These are phyloP conservation scores for Aspergillus ellipticus DNA, from an alignment of 495 filamentous ascomycete species.

Conservation along the genomic window DNA sequence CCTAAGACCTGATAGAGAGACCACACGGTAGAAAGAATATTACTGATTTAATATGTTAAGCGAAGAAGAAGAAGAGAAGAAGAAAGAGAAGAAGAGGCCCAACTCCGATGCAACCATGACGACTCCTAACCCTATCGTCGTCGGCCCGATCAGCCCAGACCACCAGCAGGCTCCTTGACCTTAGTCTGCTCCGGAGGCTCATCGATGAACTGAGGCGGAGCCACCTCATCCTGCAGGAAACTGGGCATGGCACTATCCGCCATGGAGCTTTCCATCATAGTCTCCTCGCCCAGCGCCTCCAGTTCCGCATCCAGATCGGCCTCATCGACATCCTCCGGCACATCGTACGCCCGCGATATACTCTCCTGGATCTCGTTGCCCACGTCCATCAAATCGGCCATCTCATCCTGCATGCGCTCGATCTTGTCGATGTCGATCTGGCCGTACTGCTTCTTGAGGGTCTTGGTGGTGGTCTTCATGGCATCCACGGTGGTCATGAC, in stretches of 20 bases:
- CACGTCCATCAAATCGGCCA: conserved; percentile 96
- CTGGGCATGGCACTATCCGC: conserved; percentile 66
- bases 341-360: conserved; percentile 87
- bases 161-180: conserved; percentile 66
- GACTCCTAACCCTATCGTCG: conserved; percentile 3
- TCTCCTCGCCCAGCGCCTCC: conserved; percentile 89
- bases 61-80: neutral
- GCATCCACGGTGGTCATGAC: conserved; percentile 98
- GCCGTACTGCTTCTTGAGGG: conserved; percentile 89
- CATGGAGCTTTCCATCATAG: conserved; percentile 63
- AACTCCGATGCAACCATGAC: conserved; percentile 22
- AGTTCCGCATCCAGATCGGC: conserved; percentile 94
- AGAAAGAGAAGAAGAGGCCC: conserved; percentile 2
- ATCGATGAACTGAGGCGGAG: conserved; percentile 84
- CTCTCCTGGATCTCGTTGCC: conserved; percentile 99
- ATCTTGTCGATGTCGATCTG: conserved; percentile 98
- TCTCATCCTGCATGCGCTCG: conserved; percentile 96
- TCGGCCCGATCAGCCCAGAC: conserved; percentile 27
- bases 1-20: no score
- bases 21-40: no score
- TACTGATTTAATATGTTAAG: neutral
- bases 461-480: conserved; percentile 94
- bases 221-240: conserved; percentile 81
- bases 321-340: conserved; percentile 98
- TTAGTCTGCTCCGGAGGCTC: conserved; percentile 67